Conservation (phyloP, 345 rosid species). For the Eucalyptus regnans region DNA sequence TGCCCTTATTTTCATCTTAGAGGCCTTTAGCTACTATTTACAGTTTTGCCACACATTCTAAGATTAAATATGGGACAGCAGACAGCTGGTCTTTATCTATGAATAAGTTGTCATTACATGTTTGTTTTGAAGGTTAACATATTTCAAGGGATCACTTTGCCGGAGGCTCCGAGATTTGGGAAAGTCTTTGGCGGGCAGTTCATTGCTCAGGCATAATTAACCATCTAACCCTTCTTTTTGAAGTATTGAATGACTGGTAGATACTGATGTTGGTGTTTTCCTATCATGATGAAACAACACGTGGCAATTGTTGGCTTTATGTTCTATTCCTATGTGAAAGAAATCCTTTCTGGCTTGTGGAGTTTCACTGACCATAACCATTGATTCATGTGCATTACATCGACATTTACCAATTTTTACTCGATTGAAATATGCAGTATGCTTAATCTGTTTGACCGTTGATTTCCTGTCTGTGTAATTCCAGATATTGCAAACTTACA, state of each 20-base stretch:
- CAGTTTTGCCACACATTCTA: background rate
- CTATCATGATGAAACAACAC: background rate
- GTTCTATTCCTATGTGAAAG: background rate
- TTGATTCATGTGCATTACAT: background rate
- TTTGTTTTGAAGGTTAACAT: slow-evolving; percentile 56
- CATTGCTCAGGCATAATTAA: slow-evolving; percentile 61
- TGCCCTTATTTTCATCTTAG: background rate
- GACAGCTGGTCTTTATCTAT: background rate
- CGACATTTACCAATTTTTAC: background rate
- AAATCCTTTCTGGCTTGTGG: background rate
- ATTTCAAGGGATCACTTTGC: slow-evolving; percentile 76
- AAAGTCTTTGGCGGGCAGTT: slow-evolving; percentile 97
- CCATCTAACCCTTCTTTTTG: background rate
- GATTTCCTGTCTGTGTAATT: background rate
- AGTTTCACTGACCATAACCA: background rate
- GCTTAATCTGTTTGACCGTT: background rate
- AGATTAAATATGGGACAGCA: background rate
- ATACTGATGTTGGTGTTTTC: background rate
- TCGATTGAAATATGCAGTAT: background rate
- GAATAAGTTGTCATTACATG: background rate
- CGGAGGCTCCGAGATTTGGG: slow-evolving; percentile 82
- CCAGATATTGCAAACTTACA: background rate
- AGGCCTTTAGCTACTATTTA: background rate
- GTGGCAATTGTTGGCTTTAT: background rate
- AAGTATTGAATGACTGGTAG: background rate